Conservation (phyloP, 148 eudicot species). For the Limonium bicolor region DNA sequence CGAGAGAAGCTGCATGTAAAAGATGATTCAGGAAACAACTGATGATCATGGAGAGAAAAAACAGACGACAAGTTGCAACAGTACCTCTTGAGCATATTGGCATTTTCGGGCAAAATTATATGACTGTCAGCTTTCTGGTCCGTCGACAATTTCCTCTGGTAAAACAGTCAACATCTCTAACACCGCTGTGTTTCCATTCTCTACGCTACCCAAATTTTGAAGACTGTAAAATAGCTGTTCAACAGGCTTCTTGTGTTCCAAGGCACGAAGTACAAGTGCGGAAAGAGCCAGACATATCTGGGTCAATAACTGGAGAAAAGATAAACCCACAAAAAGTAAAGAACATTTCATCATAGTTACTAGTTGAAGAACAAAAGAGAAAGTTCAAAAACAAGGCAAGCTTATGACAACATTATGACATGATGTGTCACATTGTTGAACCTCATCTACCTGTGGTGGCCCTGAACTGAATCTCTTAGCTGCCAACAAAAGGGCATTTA, state of each 20-base stretch:
- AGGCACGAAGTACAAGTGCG: not conserved
- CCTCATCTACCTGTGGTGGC: slow-evolving; percentile 96
- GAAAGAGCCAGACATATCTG: not conserved
- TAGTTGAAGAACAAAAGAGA: not conserved
- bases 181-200: slow-evolving; percentile 57
- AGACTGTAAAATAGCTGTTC: slow-evolving; percentile 85
- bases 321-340: not conserved
- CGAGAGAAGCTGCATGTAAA: not conserved
- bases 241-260: slow-evolving; percentile 21
- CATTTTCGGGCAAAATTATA: slow-evolving; percentile 46
- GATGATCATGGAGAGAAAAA: not conserved
- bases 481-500: slow-evolving; percentile 67
- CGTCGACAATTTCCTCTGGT: not conserved
- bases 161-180: not conserved
- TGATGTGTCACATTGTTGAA: not conserved
- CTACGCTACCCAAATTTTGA: slow-evolving; percentile 64
- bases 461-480: slow-evolving; percentile 84
- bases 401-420: not conserved
- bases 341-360: slow-evolving; percentile 1
- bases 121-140: slow-evolving; percentile 40
- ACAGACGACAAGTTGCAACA: slow-evolving; percentile 5
- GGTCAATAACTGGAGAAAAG: not conserved
- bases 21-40: not conserved
- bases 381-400: not conserved
- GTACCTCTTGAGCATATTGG: slow-evolving; percentile 75